Conservation (phyloP, 768 basidiomycete genomes). For the Roridomyces roridus region DNA sequence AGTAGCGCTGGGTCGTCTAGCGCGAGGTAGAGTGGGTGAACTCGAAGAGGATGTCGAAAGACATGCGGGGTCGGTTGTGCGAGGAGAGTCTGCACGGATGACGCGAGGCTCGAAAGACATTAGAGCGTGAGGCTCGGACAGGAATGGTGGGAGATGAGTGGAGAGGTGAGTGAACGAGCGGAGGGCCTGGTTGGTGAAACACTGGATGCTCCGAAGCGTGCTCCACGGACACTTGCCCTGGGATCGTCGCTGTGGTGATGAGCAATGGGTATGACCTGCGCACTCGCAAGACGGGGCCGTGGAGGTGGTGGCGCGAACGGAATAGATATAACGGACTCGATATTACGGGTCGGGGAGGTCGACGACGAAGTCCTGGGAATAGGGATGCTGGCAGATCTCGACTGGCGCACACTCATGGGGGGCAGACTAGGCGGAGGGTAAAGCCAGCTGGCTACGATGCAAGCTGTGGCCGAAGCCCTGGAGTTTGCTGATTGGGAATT, state of each 20-base stretch:
- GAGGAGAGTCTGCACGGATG: constrained; percentile 60
- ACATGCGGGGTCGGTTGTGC: constrained; percentile 49
- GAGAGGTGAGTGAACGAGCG: constrained; percentile 47
- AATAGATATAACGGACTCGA: constrained; percentile 71
- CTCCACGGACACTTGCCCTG: constrained; percentile 45
- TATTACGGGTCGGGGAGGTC: constrained; percentile 57
- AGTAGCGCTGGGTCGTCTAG: constrained; percentile 53
- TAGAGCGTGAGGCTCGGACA: constrained; percentile 38
- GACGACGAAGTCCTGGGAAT: constrained; percentile 58
- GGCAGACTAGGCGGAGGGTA: too few relatives aligned
- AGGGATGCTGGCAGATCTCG: constrained; percentile 72
- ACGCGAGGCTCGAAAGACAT: constrained; percentile 70
- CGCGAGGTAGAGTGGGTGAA: constrained; percentile 44
- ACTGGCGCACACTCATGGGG: constrained; percentile 55
- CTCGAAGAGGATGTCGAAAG: constrained; percentile 45
- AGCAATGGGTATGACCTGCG: constrained; percentile 34
- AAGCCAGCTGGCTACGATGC: not conserved
- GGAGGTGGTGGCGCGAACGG: constrained; percentile 53
- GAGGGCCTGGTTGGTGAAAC: constrained; percentile 47
- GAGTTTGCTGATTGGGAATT: not conserved
- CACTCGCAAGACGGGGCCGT: constrained; percentile 46
- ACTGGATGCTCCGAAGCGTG: constrained; percentile 41
- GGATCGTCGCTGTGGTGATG: constrained; percentile 40
- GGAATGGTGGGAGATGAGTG: constrained; percentile 35
- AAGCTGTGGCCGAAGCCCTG: not conserved